phyloP scores from a whole-genome alignment of 805 yeast genomes.

The Brettanomyces sp. region DNA sequence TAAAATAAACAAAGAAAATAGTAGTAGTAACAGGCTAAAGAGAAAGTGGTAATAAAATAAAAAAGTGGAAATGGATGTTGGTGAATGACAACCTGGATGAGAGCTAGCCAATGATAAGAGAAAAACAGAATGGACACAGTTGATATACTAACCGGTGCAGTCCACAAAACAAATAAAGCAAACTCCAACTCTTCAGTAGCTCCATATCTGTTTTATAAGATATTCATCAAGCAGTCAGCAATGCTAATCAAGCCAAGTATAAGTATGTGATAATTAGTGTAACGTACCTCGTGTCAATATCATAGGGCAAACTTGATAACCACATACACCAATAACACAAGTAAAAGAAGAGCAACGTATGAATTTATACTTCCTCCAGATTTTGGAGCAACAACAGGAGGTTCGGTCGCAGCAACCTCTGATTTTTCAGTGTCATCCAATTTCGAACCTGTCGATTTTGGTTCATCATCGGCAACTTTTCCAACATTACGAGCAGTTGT shows the following conservation, averaged over 20 bases:
- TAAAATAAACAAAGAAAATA: neutral
- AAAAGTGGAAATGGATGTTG: neutral
- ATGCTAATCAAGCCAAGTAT: too few species aligned
- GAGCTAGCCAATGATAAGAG: too few species aligned
- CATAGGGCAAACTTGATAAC: neutral
- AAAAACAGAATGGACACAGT: too few species aligned
- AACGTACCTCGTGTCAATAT: neutral
- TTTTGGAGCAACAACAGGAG: neutral
- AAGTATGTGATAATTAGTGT: too few species aligned
- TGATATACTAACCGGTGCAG: too few species aligned
- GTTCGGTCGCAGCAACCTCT: neutral
- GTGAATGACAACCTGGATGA: too few species aligned
- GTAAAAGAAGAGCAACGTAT: neutral
- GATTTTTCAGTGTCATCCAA: neutral
- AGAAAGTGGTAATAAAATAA: neutral
- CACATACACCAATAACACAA: neutral
- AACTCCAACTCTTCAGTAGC: too few species aligned
- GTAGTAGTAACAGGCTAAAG: neutral
- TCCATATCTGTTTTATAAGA: too few species aligned
- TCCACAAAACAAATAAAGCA: too few species aligned
- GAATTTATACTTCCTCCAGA: neutral
- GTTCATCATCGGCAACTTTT: neutral
- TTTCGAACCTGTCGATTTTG: neutral
- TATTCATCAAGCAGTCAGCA: too few species aligned
- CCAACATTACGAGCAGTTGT: slow-evolving; percentile 2